Base-by-base conservation (phyloP, 208 protist species). In the Trypanosoma congolense region DNA sequence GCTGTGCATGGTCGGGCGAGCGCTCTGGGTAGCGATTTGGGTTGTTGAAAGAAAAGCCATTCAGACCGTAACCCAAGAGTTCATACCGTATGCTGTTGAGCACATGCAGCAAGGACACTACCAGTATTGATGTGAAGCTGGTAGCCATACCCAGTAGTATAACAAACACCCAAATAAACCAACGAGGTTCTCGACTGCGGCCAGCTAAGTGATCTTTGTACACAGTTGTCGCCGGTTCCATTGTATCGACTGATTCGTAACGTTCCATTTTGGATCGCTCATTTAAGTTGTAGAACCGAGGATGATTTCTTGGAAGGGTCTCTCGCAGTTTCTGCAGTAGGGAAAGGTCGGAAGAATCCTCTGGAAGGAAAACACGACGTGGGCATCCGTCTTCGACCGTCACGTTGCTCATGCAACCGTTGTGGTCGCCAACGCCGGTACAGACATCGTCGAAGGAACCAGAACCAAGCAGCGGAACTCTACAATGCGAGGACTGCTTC, bases 141-240 rank as follows among this genome's bases (percentile, higher is more conserved):
- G 68, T 65, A n/a, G 49, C 54, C 42, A 83, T 31, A 45, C 76
- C 76, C 2, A 83, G 46, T 10, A 59, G 30, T 21, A 79, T 29
- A 8, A 83, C 72, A 42, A 79, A 83, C 22, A 78, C 63, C 76
- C 76, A 83, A 60, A 83, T 83, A 38, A 79, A 83, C 76, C 71
- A 79, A 40, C 72, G 76, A 14, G 76, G 72, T 48, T 83, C 76
- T 42, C 73, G 58, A 43, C 56, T 76, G 10, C 72, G 71, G 26
- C 57, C 75, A 58, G 77, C 76, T 5, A 83, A 60, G 56, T 83
- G 61, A 31, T 83, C 76, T 61, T 83, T 83, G 61, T 78, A 73
- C 0, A 83, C 57, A 45, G 72, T 65, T 44, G 64, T 83, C 26
- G 70, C 56, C 24, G 76, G 60, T 42, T 79, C 72, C 55, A 73